These are phyloP conservation scores for Bruguiera sexangula DNA, from an alignment of 345 rosid genomes.

Conservation along the genomic window DNA sequence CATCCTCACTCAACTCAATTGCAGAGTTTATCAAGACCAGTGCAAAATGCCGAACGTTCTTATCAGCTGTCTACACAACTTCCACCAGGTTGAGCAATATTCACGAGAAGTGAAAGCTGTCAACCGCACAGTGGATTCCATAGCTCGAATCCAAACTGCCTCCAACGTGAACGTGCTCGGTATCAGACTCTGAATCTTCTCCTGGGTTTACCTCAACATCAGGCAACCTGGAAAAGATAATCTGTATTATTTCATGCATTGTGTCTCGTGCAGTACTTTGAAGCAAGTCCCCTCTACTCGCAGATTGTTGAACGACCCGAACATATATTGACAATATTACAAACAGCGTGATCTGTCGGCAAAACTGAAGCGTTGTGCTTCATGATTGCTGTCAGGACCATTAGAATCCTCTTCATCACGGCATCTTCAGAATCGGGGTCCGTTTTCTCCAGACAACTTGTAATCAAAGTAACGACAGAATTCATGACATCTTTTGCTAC, in stretches of 20 bases:
- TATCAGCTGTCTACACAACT: constrained; percentile 57
- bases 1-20: constrained; percentile 75
- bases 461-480: constrained; percentile 49
- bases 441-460: constrained; percentile 74
- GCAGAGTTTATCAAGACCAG: constrained; percentile 68
- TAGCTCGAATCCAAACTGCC: constrained; percentile 42
- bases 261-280: constrained; percentile 69
- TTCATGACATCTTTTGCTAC: constrained; percentile 72
- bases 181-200: constrained; percentile 47
- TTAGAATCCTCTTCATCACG: constrained; percentile 82
- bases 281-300: constrained; percentile 65
- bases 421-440: constrained; percentile 61
- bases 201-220: constrained; percentile 50
- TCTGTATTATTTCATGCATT: constrained; percentile 82
- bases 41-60: constrained; percentile 65
- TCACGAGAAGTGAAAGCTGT: constrained; percentile 79
- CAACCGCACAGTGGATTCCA: constrained; percentile 65
- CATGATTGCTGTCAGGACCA: constrained; percentile 59
- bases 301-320: constrained; percentile 78
- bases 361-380: constrained; percentile 54
- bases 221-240: constrained; percentile 61
- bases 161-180: constrained; percentile 41
- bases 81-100: constrained; percentile 71
- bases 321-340: constrained; percentile 78
- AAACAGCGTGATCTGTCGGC: constrained; percentile 68